Evolutionary conservation across 78 protist genomes (phyloP).

Genomic region (Dictyostelium intermedium): DNA sequence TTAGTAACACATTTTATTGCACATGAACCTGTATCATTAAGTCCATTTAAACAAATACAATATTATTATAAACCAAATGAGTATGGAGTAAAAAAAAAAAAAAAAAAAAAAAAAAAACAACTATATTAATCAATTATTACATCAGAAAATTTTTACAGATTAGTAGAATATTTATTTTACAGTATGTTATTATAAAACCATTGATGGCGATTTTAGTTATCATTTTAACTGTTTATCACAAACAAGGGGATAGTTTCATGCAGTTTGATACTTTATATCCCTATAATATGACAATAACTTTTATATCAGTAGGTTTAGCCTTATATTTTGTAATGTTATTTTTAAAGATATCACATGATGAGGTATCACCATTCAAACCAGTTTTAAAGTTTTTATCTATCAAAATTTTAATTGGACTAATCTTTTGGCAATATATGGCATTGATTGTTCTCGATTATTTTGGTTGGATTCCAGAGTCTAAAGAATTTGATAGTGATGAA

Average conservation of each 20-base stretch:
- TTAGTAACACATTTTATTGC: neutral
- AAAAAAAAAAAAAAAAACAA: neutral
- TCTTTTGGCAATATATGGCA: constrained; percentile 64
- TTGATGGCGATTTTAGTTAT: neutral
- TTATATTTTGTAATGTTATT: constrained; percentile 7
- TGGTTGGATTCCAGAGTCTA: constrained; percentile 1
- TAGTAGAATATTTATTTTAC: constrained; percentile 23
- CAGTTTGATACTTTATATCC: neutral
- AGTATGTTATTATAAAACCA: constrained; percentile 43
- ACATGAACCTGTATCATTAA: neutral
- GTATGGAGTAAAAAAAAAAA: neutral
- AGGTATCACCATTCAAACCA: constrained; percentile 20
- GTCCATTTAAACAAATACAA: neutral
- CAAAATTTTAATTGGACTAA: constrained; percentile 43
- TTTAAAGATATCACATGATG: neutral
- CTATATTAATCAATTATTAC: neutral
- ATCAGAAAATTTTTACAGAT: neutral
- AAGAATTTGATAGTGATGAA: constrained; percentile 42
- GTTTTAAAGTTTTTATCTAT: constrained; percentile 45
- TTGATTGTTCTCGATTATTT: constrained; percentile 1
- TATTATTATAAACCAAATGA: neutral
- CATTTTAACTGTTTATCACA: neutral
- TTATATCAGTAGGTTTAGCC: neutral
- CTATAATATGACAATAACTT: neutral
- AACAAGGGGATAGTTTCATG: neutral